Base-by-base conservation (phyloP, 139 green algal species). In the Pleodorina starrii region DNA sequence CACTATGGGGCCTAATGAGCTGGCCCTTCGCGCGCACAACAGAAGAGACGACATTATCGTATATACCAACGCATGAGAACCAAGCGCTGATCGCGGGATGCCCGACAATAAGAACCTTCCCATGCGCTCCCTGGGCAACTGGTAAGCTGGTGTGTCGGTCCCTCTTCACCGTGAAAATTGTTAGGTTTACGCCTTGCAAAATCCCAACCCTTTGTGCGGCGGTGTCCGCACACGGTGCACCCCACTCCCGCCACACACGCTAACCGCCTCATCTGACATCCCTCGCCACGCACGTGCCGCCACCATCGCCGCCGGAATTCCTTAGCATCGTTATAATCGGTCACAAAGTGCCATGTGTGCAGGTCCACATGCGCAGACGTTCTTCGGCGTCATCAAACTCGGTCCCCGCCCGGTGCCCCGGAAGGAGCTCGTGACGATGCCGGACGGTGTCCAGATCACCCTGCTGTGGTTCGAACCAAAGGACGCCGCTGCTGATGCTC, bases 391-490 rank as follows among this genome's bases (percentile, higher is more conserved):
- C 9, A 74, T 85, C 10, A 73, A 85, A 21, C 27, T 85, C 2
- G 78, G 78, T 2, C n/a, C 36, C 21, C 19, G 54, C 2, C 78
- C 78, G 36, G 36, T 74, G 1, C 54, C 54, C 0, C 78, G 78
- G 0, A 73, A 54, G 35, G 78, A 85, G 36, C 38, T 59, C 9
- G 78, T 85, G 1, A 74, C 54, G 10, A 74, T 85, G 78, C 38
- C 54, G 1, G 80, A 86, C 32, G 80, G 80, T 10, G 80, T 86
- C 1, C 59, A 76, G 60, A 54, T 86, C 25, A 43, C 43, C 1
- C 59, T 86, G 40, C 59, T 77, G 6, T 86, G 81, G 81, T 87
- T 87, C 14, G 81, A 87, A 38, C 60, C 43, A 1, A 25, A 40
- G 5, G 32, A 38, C 10, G 63, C 44, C 0, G 5, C 43, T 5